Evolutionary conservation across 768 basidiomycete genomes (phyloP).

Genomic region (Strobilomyces echinocephalus): DNA sequence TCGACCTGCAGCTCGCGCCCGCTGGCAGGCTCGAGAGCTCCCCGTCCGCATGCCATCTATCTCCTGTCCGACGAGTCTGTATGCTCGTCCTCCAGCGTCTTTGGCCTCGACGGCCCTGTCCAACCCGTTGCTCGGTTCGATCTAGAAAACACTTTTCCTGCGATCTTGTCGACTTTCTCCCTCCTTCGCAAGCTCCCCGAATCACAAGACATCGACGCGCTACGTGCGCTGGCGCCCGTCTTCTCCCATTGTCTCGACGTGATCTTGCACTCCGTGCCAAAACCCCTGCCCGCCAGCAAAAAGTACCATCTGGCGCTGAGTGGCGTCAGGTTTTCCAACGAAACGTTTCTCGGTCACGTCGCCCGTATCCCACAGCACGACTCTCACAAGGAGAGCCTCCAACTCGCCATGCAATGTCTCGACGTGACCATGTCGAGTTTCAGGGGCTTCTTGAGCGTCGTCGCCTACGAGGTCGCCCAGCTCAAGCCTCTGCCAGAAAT

Average conservation of each 20-base stretch:
- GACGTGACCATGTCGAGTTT: slow-evolving; percentile 31
- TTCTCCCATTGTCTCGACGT: slow-evolving; percentile 22
- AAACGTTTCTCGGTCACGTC: slow-evolving; percentile 23
- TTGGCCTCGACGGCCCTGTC: not conserved
- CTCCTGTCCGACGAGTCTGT: slow-evolving; percentile 15
- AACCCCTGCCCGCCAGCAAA: slow-evolving; percentile 16
- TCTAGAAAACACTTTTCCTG: slow-evolving; percentile 34
- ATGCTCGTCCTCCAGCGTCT: slow-evolving; percentile 18
- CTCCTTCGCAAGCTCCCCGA: slow-evolving; percentile 25
- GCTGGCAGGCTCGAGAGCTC: slow-evolving; percentile 5
- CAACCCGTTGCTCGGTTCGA: slow-evolving; percentile 20
- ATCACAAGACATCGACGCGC: slow-evolving; percentile 23
- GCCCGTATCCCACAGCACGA: slow-evolving; percentile 3
- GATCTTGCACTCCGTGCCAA: slow-evolving; percentile 27
- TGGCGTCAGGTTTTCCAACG: slow-evolving; percentile 19
- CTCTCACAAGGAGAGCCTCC: slow-evolving; percentile 10
- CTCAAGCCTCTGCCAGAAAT: slow-evolving; percentile 24
- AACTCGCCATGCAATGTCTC: slow-evolving; percentile 22
- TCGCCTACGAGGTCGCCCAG: slow-evolving; percentile 27
- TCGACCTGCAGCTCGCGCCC: slow-evolving; percentile 7
- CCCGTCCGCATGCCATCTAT: not conserved
- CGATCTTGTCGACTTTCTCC: slow-evolving; percentile 29
- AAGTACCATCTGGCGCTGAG: slow-evolving; percentile 21
- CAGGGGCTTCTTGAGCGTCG: slow-evolving; percentile 29
- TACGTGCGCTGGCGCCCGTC: slow-evolving; percentile 27